A percentile compares a stretch with the other conserved stretches of the same genome.
phyloP scores from a whole-genome alignment of 306 rosid genomes.

The Oemleria cerasiformis region DNA sequence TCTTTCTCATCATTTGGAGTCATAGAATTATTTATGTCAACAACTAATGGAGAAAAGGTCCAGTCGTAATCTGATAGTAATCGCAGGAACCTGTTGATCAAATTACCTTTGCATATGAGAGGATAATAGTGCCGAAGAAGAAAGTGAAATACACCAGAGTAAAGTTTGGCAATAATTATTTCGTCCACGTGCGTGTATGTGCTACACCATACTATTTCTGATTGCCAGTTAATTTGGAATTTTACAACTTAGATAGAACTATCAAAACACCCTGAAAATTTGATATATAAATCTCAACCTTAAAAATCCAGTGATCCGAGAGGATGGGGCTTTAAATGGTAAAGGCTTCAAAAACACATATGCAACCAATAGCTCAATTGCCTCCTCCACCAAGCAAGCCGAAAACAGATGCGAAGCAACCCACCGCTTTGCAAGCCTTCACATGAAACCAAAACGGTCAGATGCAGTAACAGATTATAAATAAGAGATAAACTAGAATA shows the following conservation, averaged over 20 bases:
- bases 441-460: constrained; percentile 25
- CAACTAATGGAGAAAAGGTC: constrained; percentile 73
- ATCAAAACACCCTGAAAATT: not conserved
- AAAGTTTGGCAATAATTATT: not conserved
- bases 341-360: constrained; percentile 73
- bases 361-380: constrained; percentile 85
- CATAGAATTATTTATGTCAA: constrained; percentile 76
- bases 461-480: constrained; percentile 25
- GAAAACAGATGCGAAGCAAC: constrained; percentile 89
- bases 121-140: constrained; percentile 9
- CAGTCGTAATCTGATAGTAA: constrained; percentile 76
- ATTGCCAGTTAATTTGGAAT: not conserved
- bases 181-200: not conserved
- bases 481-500: constrained; percentile 11
- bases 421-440: constrained; percentile 97
- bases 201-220: not conserved
- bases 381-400: constrained; percentile 87
- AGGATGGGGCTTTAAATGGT: constrained; percentile 73
- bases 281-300: constrained; percentile 49
- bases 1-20: constrained; percentile 55
- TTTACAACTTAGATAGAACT: not conserved
- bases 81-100: constrained; percentile 65
- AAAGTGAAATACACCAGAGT: constrained; percentile 6
- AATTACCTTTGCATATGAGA: constrained; percentile 13
- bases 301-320: constrained; percentile 82